These are phyloP conservation scores for Plasmodium gonderi DNA, from an alignment of 169 alveolate genomes.

Conservation along the genomic window DNA sequence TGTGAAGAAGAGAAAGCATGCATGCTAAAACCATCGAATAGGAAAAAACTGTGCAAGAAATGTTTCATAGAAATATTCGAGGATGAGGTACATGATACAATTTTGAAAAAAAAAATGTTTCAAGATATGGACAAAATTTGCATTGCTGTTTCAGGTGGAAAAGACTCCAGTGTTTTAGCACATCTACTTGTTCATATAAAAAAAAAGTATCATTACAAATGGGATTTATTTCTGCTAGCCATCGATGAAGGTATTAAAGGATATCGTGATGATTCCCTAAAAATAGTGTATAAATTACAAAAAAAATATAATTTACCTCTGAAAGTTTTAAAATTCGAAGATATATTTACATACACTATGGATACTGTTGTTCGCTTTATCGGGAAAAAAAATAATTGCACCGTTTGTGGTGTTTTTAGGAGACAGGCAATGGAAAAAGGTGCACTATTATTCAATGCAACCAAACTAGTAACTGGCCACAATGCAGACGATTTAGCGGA, in stretches of 20 bases:
- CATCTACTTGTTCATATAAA: slow-evolving; percentile 94
- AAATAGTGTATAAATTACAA: slow-evolving; percentile 90
- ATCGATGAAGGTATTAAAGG: slow-evolving; percentile 99
- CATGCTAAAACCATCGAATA: slow-evolving; percentile 92
- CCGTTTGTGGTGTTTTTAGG: slow-evolving; percentile 98
- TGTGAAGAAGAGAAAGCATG: slow-evolving; percentile 89
- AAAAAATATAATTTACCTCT: slow-evolving; percentile 91
- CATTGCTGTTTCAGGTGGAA: slow-evolving; percentile 98
- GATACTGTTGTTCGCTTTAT: slow-evolving; percentile 95
- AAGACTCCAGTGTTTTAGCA: slow-evolving; percentile 97
- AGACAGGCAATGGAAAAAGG: slow-evolving; percentile 97
- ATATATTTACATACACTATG: slow-evolving; percentile 96
- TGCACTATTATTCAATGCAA: slow-evolving; percentile 92
- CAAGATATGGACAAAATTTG: slow-evolving; percentile 94
- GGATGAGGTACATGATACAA: slow-evolving; percentile 94
- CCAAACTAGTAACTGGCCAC: slow-evolving; percentile 97
- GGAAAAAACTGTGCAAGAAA: slow-evolving; percentile 90
- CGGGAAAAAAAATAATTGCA: slow-evolving; percentile 94
- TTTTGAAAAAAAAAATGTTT: slow-evolving; percentile 81
- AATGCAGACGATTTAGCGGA: slow-evolving; percentile 99
- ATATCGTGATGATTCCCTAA: slow-evolving; percentile 96
- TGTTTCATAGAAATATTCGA: slow-evolving; percentile 95
- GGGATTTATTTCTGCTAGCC: slow-evolving; percentile 93
- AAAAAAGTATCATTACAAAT: slow-evolving; percentile 92
- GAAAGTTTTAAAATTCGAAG: slow-evolving; percentile 91